phyloP scores from a whole-genome alignment of 2,329 filamentous ascomycete species.

The Dryadomyces sulphureus region DNA sequence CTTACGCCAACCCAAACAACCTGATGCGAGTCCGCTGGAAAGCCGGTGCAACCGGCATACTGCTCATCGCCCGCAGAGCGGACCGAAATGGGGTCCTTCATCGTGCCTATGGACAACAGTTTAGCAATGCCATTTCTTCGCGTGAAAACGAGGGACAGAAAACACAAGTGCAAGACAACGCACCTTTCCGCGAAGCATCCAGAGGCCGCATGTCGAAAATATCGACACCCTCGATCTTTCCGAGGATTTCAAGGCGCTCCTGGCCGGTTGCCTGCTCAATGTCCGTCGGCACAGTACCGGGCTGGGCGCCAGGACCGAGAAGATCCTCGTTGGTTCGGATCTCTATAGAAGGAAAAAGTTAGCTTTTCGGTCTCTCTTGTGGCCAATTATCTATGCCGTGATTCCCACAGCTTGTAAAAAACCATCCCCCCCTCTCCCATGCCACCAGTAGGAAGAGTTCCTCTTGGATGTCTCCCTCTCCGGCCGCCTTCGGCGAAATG shows the following conservation, averaged over 20 bases:
- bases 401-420: too few species aligned
- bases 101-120: slow-evolving; percentile 46
- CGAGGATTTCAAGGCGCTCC: slow-evolving; percentile 95
- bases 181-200: slow-evolving; percentile 78
- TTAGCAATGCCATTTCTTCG: not conserved
- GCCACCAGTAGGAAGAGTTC: too few species aligned
- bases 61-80: slow-evolving; percentile 91
- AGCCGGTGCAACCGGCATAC: slow-evolving; percentile 91
- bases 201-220: slow-evolving; percentile 97
- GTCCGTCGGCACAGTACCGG: slow-evolving; percentile 82
- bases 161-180: not conserved
- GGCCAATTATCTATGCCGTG: too few species aligned
- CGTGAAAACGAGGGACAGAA: not conserved
- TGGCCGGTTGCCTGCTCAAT: slow-evolving; percentile 92
- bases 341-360: slow-evolving; percentile 39
- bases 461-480: not conserved
- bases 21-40: slow-evolving; percentile 78
- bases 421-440: too few species aligned
- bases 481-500: too few species aligned
- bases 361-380: slow-evolving; percentile 2
- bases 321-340: slow-evolving; percentile 75
- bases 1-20: slow-evolving; percentile 83
- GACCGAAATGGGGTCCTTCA: slow-evolving; percentile 81
- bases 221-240: slow-evolving; percentile 98
- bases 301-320: slow-evolving; percentile 62